phyloP scores from a whole-genome alignment of 257 asterid species.

The Solanum paucissectum region DNA sequence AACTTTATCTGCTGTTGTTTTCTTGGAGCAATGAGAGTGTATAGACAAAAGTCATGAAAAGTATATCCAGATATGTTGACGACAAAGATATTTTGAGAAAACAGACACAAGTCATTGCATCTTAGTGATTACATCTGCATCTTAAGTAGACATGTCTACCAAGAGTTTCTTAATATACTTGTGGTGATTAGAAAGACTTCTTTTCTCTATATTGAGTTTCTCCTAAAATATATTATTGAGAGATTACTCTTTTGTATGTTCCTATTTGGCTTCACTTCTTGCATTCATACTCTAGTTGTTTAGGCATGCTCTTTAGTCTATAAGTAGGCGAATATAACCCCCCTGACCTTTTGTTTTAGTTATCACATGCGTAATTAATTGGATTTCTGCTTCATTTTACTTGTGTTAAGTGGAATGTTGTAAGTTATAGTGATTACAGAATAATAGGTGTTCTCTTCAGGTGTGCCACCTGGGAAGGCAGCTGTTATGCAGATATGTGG shows the following conservation, averaged over 20 bases:
- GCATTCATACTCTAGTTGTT: neutral
- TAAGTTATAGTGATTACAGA: neutral
- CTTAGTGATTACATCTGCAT: neutral
- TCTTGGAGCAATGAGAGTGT: neutral
- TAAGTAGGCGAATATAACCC: neutral
- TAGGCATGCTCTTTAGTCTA: neutral
- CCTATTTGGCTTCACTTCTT: neutral
- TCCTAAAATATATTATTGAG: neutral
- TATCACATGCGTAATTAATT: neutral
- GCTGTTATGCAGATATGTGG: slow-evolving; percentile 93
- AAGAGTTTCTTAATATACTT: neutral
- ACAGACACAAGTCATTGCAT: neutral
- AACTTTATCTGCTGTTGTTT: neutral
- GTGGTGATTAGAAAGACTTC: neutral
- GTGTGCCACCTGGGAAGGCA: slow-evolving; percentile 72
- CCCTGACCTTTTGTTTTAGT: neutral
- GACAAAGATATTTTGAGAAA: neutral
- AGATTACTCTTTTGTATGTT: neutral
- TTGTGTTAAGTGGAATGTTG: neutral
- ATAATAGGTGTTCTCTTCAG: slow-evolving; percentile 24
- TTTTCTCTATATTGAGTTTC: neutral
- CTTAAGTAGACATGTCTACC: neutral
- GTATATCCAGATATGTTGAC: neutral
- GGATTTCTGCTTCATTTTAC: neutral
- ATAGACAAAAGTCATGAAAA: neutral